Conservation (phyloP, 345 rosid genomes). For the Raphanus raphanistrum region DNA sequence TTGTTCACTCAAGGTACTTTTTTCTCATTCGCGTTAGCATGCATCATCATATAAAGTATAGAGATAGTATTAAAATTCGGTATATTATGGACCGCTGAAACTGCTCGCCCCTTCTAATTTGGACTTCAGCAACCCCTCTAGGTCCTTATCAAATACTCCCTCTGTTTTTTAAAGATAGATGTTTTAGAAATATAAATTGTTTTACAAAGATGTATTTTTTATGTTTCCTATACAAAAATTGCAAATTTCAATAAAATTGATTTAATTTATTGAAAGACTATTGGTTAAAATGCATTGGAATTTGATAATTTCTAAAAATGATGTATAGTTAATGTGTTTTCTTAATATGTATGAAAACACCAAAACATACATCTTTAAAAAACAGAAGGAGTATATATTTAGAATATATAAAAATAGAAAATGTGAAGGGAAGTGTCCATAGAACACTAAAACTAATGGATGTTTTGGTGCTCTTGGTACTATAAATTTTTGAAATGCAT, state of each 20-base stretch:
- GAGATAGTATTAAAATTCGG: not conserved
- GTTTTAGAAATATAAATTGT: no score
- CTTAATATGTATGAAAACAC: no score
- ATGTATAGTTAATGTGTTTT: no score
- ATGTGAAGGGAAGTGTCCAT: not conserved
- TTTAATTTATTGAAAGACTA: no score
- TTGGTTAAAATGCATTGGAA: no score
- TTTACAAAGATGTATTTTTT: no score
- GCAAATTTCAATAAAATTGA: no score
- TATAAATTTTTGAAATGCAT: not conserved
- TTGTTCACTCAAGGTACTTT: constrained; percentile 74
- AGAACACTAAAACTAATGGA: not conserved
- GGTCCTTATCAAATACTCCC: not conserved
- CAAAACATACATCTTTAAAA: no score
- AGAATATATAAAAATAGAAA: no score
- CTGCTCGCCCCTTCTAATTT: not conserved
- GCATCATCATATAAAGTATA: not conserved
- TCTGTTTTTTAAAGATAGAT: no score
- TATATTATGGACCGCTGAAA: not conserved
- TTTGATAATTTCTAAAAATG: no score
- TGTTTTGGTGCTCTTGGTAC: not conserved
- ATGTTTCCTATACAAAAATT: no score
- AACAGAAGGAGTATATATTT: not conserved
- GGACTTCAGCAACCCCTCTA: not conserved
- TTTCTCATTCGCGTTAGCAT: not conserved